phyloP scores from a whole-genome alignment of 2,329 filamentous ascomycete species.

The Fusarium chlamydosporum region DNA sequence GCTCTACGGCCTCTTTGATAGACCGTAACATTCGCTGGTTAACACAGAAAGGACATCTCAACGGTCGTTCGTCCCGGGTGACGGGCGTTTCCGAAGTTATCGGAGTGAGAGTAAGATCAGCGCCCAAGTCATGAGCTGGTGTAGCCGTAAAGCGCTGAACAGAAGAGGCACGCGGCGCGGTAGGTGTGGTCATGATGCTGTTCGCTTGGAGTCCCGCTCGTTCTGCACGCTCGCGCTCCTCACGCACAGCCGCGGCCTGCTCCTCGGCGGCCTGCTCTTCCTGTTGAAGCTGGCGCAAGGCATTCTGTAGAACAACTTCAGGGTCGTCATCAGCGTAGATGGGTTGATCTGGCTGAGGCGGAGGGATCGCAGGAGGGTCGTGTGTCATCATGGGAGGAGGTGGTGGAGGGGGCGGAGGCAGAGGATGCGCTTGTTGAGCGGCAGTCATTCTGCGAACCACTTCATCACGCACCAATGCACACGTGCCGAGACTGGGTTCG shows the following conservation, averaged over 20 bases:
- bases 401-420: conserved; percentile 23
- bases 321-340: conserved; percentile 68
- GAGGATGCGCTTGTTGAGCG: conserved; percentile 33
- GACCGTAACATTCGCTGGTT: conserved; percentile 72
- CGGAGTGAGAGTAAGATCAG: conserved; percentile 67
- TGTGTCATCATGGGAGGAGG: conserved; percentile 48
- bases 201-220: conserved; percentile 52
- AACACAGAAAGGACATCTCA: conserved; percentile 72
- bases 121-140: conserved; percentile 55
- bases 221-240: conserved; percentile 66
- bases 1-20: conserved; percentile 73
- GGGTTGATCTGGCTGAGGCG: conserved; percentile 54
- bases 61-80: conserved; percentile 62
- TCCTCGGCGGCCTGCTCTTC: conserved; percentile 72
- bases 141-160: conserved; percentile 55
- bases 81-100: conserved; percentile 66
- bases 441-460: conserved; percentile 60
- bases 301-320: conserved; percentile 71
- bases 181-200: conserved; percentile 55
- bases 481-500: conserved; percentile 66
- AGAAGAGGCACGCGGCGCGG: conserved; percentile 48
- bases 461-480: conserved; percentile 71
- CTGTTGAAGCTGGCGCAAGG: conserved; percentile 70
- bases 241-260: conserved; percentile 67
- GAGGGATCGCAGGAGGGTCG: conserved; percentile 50